Evolutionary conservation across 768 basidiomycete genomes (phyloP), one percentile per base, ranked within the genome.

Genomic region (Pulveroboletus sp.): DNA sequence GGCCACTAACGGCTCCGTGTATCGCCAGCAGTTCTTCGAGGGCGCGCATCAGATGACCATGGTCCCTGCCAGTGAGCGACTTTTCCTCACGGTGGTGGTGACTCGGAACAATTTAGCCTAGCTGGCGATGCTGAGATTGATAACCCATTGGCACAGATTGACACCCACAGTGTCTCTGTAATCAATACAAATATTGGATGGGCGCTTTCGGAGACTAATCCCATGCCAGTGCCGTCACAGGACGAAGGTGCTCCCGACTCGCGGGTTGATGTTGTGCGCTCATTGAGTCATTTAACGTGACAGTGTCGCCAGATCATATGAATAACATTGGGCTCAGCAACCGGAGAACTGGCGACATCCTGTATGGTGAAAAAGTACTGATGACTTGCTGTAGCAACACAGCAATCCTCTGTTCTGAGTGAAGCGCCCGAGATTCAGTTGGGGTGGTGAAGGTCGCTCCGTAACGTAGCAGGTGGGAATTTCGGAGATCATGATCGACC

Each of bases 381-480:
- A 31, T 31, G 23, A 34, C 17, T 45, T 58, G 50, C 38, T 47
- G 46, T 47, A 34, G 38, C 5, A 24, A 23, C 27, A 20, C 41
- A 43, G 16, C n/a, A 17, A 34, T 24, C 40, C 5, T 26, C 30
- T 20, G 10, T 17, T 27, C 44, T 31, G 43, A 36, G 38, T n/a
- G 39, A 20, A 30, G 8, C 22, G 31, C 26, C 34, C 17, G n/a
- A 14, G 19, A 27, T 29, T 41, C 40, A 22, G 29, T 43, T 42
- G 19, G 19, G 16, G 23, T 19, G 23, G 39, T 42, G n/a, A 19
- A 12, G 27, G 27, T 12, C 27, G 27, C n/a, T n/a, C n/a, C n/a
- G n/a, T n/a, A 29, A 29, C 27, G 6, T 29, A n/a, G n/a, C n/a
- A 22, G 26, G 46, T 55, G 54, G 53, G 54, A 55, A 54, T 43